These are phyloP conservation scores for Chenopodium formosanum DNA, from an alignment of 148 eudicot species.

Conservation along the genomic window DNA sequence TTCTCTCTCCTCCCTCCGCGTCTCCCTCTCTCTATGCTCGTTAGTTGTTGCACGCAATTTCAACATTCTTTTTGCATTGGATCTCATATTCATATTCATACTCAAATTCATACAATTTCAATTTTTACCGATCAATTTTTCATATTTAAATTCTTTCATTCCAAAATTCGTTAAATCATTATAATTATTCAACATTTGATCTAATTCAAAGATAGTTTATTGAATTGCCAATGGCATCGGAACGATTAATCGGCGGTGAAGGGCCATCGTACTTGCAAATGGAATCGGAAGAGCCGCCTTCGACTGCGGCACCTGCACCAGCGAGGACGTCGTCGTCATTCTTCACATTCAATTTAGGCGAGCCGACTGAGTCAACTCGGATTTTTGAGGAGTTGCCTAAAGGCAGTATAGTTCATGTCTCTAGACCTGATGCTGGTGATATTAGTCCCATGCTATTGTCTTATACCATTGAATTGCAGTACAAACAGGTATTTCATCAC, in stretches of 20 bases:
- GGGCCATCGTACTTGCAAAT: conserved; percentile 53
- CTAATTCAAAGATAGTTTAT: too few relatives aligned
- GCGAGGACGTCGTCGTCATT: conserved; percentile 43
- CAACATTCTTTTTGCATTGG: conserved; percentile 1
- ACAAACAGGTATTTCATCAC: conserved; percentile 53
- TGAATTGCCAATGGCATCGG: conserved; percentile 45
- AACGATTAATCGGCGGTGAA: conserved; percentile 50
- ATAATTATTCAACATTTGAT: neutral
- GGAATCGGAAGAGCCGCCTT: conserved; percentile 48
- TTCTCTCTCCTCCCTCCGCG: neutral
- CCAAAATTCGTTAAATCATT: neutral
- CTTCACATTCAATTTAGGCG: conserved; percentile 44
- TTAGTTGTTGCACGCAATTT: conserved; percentile 15
- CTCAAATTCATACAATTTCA: neutral
- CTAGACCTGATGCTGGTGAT: conserved; percentile 89
- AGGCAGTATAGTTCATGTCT: conserved; percentile 68
- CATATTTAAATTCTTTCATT: neutral
- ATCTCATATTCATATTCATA: neutral
- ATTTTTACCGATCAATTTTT: conserved; percentile 22
- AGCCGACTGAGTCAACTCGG: conserved; percentile 44
- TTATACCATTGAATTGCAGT: conserved; percentile 72
- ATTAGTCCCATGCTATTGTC: conserved; percentile 84
- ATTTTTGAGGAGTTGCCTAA: conserved; percentile 88
- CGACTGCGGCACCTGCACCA: conserved; percentile 19
- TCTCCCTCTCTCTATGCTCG: neutral